These are phyloP conservation scores for Cladophialophora carrionii DNA, from an alignment of 2,329 filamentous ascomycete genomes.

Conservation along the genomic window DNA sequence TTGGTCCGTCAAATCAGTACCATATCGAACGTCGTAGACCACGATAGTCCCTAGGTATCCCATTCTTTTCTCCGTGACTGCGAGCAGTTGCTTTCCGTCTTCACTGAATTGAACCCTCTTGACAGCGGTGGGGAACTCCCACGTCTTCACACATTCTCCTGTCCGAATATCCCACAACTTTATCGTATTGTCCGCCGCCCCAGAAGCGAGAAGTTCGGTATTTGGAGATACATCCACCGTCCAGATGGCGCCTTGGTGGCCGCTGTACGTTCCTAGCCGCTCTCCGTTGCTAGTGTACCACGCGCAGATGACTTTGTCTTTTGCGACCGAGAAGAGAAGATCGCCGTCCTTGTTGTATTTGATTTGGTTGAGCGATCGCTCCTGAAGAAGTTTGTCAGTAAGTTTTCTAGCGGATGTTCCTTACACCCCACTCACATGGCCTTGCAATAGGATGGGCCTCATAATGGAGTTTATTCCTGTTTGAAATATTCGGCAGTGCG, in stretches of 20 bases:
- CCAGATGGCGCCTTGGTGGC: slow-evolving; percentile 98
- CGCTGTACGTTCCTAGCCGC: slow-evolving; percentile 92
- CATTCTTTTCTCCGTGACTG: slow-evolving; percentile 98
- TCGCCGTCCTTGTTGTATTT: slow-evolving; percentile 96
- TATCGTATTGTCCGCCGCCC: slow-evolving; percentile 97
- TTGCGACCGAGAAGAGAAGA: slow-evolving; percentile 91
- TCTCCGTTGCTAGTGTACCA: slow-evolving; percentile 99
- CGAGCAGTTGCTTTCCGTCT: slow-evolving; percentile 85
- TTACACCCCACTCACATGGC: slow-evolving; percentile 65
- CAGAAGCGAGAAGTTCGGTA: slow-evolving; percentile 86
- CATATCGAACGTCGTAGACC: slow-evolving; percentile 84
- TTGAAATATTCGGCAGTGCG: slow-evolving; percentile 2
- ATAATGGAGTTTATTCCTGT: slow-evolving; percentile 54
- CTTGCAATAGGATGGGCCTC: slow-evolving; percentile 94
- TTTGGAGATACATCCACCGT: slow-evolving; percentile 96
- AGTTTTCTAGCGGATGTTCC: slow-evolving; percentile 28
- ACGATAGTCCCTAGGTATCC: slow-evolving; percentile 93
- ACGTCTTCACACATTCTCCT: slow-evolving; percentile 90
- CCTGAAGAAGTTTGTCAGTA: slow-evolving; percentile 52
- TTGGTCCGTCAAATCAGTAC: slow-evolving; percentile 77
- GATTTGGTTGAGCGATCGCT: slow-evolving; percentile 94
- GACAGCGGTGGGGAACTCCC: slow-evolving; percentile 96
- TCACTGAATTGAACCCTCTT: slow-evolving; percentile 98
- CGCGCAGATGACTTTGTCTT: slow-evolving; percentile 94
- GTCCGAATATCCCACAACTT: slow-evolving; percentile 94